These are phyloP conservation scores for Choiromyces venosus DNA, from an alignment of 495 filamentous ascomycete genomes.

Conservation along the genomic window DNA sequence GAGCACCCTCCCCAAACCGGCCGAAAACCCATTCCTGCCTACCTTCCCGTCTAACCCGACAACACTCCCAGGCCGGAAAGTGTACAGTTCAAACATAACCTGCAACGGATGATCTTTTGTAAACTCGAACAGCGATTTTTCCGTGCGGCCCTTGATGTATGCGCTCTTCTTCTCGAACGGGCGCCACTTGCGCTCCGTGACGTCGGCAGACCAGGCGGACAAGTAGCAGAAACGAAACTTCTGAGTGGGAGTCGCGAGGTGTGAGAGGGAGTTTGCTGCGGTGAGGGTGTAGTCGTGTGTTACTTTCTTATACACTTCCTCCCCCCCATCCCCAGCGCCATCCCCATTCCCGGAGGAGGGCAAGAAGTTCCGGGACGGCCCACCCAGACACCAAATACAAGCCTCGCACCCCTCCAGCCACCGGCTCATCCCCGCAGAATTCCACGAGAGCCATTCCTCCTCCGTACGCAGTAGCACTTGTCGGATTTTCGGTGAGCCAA, in stretches of 20 bases:
- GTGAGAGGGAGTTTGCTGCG: slow-evolving; percentile 18
- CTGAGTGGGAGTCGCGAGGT: slow-evolving; percentile 8
- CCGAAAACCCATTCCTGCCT: slow-evolving; percentile 8
- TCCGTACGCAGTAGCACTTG: slow-evolving; percentile 11
- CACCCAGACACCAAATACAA: slow-evolving; percentile 23
- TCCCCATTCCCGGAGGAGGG: background rate
- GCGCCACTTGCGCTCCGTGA: slow-evolving; percentile 19
- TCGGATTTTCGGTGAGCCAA: slow-evolving; percentile 25
- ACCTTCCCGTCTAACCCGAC: slow-evolving; percentile 11
- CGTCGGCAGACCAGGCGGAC: slow-evolving; percentile 16
- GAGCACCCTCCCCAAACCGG: slow-evolving; percentile 5
- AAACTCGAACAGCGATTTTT: slow-evolving; percentile 8
- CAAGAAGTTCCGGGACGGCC: no score
- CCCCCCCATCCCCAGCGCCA: no score
- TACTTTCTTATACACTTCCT: slow-evolving; percentile 2
- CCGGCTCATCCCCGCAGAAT: slow-evolving; percentile 15
- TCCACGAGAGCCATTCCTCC: slow-evolving; percentile 18
- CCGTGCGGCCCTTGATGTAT: slow-evolving; percentile 18
- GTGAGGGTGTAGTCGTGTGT: slow-evolving; percentile 12
- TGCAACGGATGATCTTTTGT: slow-evolving; percentile 18
- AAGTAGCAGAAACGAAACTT: slow-evolving; percentile 24
- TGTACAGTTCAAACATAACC: slow-evolving; percentile 23
- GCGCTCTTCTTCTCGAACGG: slow-evolving; percentile 13
- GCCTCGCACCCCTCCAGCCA: slow-evolving; percentile 19
- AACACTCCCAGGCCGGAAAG: slow-evolving; percentile 21